Evolutionary conservation across 139 green algal species (phyloP), one percentile per base, ranked within the genome.

Genomic region (Coccomyxa sp.): DNA sequence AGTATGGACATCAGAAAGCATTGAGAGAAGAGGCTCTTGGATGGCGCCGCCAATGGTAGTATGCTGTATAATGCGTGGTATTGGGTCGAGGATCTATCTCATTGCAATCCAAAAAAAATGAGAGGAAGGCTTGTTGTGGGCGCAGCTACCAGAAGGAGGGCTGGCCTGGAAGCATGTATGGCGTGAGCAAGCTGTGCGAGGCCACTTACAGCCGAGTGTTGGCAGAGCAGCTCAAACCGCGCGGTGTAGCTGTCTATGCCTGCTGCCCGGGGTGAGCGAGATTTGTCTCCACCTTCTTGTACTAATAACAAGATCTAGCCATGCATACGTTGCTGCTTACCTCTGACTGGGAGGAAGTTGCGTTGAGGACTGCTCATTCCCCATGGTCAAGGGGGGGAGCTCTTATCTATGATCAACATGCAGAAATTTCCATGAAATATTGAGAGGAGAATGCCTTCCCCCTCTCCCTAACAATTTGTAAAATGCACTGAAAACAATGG

Each of bases 141-240:
- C 7, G 63, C 63, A 71, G 18, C 63, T 71, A 71, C 63, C 18
- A 25, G 4, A 25, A 71, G 63, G 4, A 71, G 10, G 87, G 87
- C 23, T 92, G 86, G 86, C 88, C 90, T 23, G 71, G 76, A 38
- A 86, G 78, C 67, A 92, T 91, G 88, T 91, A 93, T 81, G 92
- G 92, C 76, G 82, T 95, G 18, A 87, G 67, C 82, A 95, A 95
- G 84, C 83, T 90, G 30, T 81, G 79, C 9, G 81, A 92, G 81
- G 82, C 57, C 14, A 84, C 84, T n/a, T 95, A 92, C 87, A 92
- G 87, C 0, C 79, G 90, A 11, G 51, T 92, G 7, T 81, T 93
- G 80, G 92, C 90, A 1, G 13, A 86, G 66, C 68, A 94, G 85
- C 67, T 91, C 45, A 45, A 85, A 74, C 30, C 68, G 11, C 16